Conservation (phyloP, 805 yeast genomes). For the Schwanniomyces occidentalis region DNA sequence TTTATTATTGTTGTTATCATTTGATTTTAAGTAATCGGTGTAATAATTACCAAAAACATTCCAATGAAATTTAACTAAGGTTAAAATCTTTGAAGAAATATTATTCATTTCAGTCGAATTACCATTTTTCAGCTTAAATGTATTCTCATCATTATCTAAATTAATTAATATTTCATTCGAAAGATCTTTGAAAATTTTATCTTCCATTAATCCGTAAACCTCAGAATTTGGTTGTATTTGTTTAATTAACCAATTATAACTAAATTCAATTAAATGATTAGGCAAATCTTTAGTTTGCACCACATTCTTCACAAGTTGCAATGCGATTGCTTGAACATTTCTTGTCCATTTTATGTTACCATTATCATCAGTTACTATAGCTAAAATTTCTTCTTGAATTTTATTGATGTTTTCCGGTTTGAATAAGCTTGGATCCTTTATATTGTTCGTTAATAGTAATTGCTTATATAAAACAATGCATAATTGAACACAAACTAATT, state of each 20-base stretch:
- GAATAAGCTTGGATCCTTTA: conserved; percentile 21
- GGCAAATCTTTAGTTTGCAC: conserved; percentile 23
- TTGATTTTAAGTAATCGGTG: conserved; percentile 30
- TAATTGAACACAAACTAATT: conserved; percentile 75
- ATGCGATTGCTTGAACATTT: conserved; percentile 68
- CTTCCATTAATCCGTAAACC: conserved; percentile 75
- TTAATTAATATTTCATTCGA: conserved; percentile 31
- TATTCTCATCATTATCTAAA: conserved; percentile 7
- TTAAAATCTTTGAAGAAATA: conserved; percentile 59
- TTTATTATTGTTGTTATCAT: conserved; percentile 4
- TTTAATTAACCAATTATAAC: conserved; percentile 76
- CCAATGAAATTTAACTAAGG: conserved; percentile 78
- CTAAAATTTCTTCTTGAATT: conserved; percentile 69
- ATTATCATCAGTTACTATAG: conserved; percentile 80
- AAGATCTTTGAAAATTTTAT: conserved; percentile 56
- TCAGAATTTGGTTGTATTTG: conserved; percentile 84
- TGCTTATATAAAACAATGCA: conserved; percentile 75
- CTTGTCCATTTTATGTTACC: conserved; percentile 92
- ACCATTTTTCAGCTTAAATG: neutral
- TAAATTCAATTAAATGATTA: conserved; percentile 53
- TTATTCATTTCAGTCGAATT: conserved; percentile 49
- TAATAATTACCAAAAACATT: conserved; percentile 78
- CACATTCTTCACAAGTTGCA: conserved; percentile 57
- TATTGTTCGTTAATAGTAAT: conserved; percentile 37
- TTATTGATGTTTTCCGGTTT: conserved; percentile 39